phyloP scores from a whole-genome alignment of 2,329 filamentous ascomycete species.

The Furcasterigmium furcatum region DNA sequence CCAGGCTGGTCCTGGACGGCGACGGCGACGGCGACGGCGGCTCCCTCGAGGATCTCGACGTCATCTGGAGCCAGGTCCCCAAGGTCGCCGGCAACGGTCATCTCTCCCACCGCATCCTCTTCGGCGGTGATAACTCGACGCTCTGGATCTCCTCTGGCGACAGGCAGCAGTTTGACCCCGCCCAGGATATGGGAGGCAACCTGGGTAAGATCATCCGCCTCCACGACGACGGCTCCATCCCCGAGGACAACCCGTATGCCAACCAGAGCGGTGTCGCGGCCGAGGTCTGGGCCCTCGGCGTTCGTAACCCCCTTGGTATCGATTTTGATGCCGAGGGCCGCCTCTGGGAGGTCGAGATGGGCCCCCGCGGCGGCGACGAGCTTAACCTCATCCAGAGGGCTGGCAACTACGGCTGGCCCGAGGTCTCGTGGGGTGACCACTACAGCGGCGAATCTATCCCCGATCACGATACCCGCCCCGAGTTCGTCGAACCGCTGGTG shows the following conservation, averaged over 20 bases:
- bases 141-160: constrained; percentile 28
- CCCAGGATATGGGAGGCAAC: constrained; percentile 25
- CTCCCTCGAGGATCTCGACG: constrained; percentile 21
- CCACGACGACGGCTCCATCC: constrained; percentile 25
- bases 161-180: constrained; percentile 24
- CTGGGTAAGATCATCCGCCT: constrained; percentile 28
- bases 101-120: constrained; percentile 26
- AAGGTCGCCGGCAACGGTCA: constrained; percentile 20
- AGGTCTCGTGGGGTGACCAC: constrained; percentile 24
- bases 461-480: constrained; percentile 23
- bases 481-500: constrained; percentile 24
- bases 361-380: constrained; percentile 28
- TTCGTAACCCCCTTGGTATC: constrained; percentile 28
- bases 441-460: constrained; percentile 26
- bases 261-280: constrained; percentile 20
- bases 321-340: constrained; percentile 27
- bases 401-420: constrained; percentile 29
- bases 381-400: constrained; percentile 27
- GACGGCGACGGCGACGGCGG: constrained; percentile 24
- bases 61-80: constrained; percentile 28
- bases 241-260: constrained; percentile 26
- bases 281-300: constrained; percentile 26
- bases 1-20: constrained; percentile 23
- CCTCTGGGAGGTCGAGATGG: constrained; percentile 31
- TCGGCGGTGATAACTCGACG: constrained; percentile 20